Conservation (phyloP, 2,329 filamentous ascomycete genomes). For the Xylariaceae sp. region DNA sequence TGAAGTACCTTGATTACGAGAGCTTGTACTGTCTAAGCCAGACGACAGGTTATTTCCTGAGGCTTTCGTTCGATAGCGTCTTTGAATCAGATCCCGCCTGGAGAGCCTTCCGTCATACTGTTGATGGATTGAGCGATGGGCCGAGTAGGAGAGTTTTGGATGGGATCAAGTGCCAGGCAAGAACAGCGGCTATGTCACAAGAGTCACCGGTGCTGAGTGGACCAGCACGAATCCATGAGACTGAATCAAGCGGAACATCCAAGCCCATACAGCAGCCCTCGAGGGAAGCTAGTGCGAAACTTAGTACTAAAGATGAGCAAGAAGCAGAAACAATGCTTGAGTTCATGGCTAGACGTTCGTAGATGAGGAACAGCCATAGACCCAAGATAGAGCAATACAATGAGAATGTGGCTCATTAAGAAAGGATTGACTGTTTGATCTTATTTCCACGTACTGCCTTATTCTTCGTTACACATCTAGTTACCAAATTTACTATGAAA, state of each 20-base stretch:
- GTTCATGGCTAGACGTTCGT: constrained; percentile 24
- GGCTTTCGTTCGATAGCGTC: constrained; percentile 24
- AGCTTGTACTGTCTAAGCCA: constrained; percentile 30
- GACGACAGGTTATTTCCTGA: constrained; percentile 21
- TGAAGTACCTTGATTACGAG: constrained; percentile 26
- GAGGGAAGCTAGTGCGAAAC: neutral
- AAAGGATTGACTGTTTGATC: too few species aligned
- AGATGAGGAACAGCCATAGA: too few species aligned
- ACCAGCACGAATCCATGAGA: neutral
- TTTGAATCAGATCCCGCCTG: constrained; percentile 24
- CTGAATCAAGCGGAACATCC: too few species aligned
- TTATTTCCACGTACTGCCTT: too few species aligned
- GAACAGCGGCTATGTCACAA: too few species aligned
- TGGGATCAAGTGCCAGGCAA: neutral
- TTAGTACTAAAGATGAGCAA: neutral
- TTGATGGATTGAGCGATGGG: constrained; percentile 12
- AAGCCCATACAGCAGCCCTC: too few species aligned
- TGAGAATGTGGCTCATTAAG: too few species aligned
- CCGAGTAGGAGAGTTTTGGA: neutral
- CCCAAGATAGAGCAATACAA: too few species aligned
- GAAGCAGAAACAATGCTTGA: constrained; percentile 21
- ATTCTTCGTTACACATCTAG: too few species aligned
- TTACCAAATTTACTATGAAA: too few species aligned
- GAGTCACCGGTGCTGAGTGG: too few species aligned
- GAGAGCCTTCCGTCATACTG: constrained; percentile 21